phyloP scores from a whole-genome alignment of 352 stramenopile genomes.

The Globisporangium barbulae region DNA sequence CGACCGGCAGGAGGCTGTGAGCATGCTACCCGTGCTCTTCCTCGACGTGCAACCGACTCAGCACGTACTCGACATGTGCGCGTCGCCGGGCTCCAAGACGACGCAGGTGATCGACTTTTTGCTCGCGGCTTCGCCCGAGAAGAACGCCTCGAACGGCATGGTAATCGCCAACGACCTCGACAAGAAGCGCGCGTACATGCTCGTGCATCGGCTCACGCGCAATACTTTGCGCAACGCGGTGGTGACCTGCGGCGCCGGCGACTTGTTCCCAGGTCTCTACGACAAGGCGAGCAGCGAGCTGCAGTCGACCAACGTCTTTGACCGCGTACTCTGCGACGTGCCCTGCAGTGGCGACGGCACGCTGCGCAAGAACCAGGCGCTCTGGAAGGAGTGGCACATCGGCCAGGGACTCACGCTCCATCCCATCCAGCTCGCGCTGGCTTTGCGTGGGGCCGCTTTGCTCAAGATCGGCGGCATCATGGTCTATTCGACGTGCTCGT shows the following conservation, averaged over 20 bases:
- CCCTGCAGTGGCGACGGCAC: constrained; percentile 98
- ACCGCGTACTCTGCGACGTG: constrained; percentile 98
- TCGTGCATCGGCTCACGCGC: constrained; percentile 91
- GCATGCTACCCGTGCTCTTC: constrained; percentile 98
- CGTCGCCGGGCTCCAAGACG: constrained; percentile 99
- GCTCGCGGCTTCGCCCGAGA: constrained; percentile 14
- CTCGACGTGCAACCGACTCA: constrained; percentile 90
- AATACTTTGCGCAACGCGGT: constrained; percentile 85
- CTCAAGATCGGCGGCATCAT: constrained; percentile 90
- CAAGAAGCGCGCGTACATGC: constrained; percentile 97
- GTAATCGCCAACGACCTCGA: constrained; percentile 97
- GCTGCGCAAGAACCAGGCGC: constrained; percentile 94
- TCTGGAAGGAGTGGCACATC: constrained; percentile 95
- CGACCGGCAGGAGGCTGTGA: constrained; percentile 97
- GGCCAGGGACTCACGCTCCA: constrained; percentile 91
- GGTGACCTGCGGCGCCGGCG: constrained; percentile 92
- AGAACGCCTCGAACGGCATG: constrained; percentile 46
- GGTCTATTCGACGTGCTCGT: constrained; percentile 97
- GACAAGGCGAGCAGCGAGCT: constrained; percentile 24
- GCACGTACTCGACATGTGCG: constrained; percentile 84
- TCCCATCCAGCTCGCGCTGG: constrained; percentile 91
- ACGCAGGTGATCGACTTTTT: constrained; percentile 95
- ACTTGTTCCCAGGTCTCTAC: constrained; percentile 93
- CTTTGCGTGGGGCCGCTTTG: constrained; percentile 86
- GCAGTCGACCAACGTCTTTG: constrained; percentile 89